Base-by-base conservation (phyloP, 1,139 yeast species). In the Yamadazyma mexicana region DNA sequence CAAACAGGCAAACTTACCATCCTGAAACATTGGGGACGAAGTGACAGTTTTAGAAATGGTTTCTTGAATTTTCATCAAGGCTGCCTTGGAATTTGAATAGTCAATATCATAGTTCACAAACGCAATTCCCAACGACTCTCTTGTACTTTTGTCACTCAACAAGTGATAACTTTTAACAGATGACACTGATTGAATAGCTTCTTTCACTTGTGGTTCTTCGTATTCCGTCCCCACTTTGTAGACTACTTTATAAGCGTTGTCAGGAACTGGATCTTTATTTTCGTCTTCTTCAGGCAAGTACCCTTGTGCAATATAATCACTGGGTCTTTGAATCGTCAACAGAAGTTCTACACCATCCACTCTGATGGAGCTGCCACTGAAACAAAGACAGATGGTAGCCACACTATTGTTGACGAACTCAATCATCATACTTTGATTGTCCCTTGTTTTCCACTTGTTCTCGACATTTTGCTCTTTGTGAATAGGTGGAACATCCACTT, bases 331-430 rank as follows among this genome's bases (percentile, higher is more conserved):
- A 3, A 82, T 54, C 2, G 46, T 51, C 11, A 81, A 52, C 8
- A 49, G 48, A 10, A 49, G 14, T 5, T 45, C 46, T 3, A 48
- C 42, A 2, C 50, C 58, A 15, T 45, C 48, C 9, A 48, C 38
- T 17, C 24, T 34, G 35, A 77, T 42, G 31, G 59, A 46, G 31
- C 61, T 55, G 0, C 70, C 72, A 46, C 69, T 66, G 37, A 80
- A 62, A 1, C 85, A 69, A 28, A 73, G 60, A 1, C 79, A 67
- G 1, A 80, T 59, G 0, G 94, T 84, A 0, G 94, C 85, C 41
- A 77, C 68, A n/a, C 68, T 64, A 33, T 76, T 62, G 37, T 73
- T 73, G 4, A 71, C 64, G 43, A 85, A 74, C 47, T 79, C 83
- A 7, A 85, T 55, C 3, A 80, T 64, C 37, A 80, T 52, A 9